Conservation (phyloP, 805 yeast species). For the Kurtzmaniella fragi region DNA sequence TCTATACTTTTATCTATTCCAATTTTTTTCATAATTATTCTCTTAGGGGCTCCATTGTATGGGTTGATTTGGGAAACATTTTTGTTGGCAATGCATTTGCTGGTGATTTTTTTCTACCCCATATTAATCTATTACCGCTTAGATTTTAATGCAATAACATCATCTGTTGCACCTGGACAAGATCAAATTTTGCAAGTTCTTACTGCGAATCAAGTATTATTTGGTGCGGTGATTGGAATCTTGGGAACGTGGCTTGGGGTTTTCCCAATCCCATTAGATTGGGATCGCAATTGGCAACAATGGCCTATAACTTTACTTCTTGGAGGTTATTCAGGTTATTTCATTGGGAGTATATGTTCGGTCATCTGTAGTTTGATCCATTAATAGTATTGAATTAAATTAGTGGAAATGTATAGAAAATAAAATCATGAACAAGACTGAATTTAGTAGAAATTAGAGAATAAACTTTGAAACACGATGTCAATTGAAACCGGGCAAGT, state of each 20-base stretch:
- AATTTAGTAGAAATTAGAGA: no score
- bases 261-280: slow-evolving; percentile 88
- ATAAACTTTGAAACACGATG: no score
- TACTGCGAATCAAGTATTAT: slow-evolving; percentile 21
- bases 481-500: no score
- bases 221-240: slow-evolving; percentile 20
- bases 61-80: slow-evolving; percentile 50
- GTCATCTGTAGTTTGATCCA: no score
- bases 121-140: slow-evolving; percentile 51
- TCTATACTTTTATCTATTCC: slow-evolving; percentile 34
- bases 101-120: slow-evolving; percentile 59
- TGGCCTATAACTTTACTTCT: slow-evolving; percentile 88
- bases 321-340: slow-evolving; percentile 75
- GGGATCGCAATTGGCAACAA: slow-evolving; percentile 97
- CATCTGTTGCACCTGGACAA: slow-evolving; percentile 11
- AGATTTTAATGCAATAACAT: slow-evolving; percentile 36
- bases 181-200: slow-evolving; percentile 14
- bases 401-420: no score
- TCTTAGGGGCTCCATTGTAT: slow-evolving; percentile 80
- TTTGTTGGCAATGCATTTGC: slow-evolving; percentile 55
- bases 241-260: slow-evolving; percentile 92
- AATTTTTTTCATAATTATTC: slow-evolving; percentile 38
- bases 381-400: no score
- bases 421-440: no score
- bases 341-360: slow-evolving; percentile 44